Conservation (phyloP, 2,329 filamentous ascomycete species). For the Epichloe glyceriae region DNA sequence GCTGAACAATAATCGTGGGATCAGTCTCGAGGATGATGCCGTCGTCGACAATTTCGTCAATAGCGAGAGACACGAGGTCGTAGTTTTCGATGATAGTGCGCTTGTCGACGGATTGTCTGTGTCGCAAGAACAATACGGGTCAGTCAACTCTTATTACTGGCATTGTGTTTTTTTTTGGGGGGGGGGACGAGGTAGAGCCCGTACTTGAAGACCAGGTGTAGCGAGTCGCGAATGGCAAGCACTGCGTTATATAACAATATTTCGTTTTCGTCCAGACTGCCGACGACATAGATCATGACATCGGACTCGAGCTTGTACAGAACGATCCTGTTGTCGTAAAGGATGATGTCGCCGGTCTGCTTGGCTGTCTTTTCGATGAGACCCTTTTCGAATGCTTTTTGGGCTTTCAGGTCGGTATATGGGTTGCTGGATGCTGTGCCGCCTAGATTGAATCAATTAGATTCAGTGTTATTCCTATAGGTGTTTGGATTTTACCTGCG, state of each 20-base stretch:
- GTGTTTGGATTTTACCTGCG: slow-evolving; percentile 15
- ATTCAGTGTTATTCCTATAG: not conserved
- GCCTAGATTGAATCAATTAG: slow-evolving; percentile 7
- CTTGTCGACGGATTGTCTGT: slow-evolving; percentile 89
- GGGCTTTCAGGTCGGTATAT: slow-evolving; percentile 80
- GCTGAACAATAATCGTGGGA: slow-evolving; percentile 80
- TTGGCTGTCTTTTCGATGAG: slow-evolving; percentile 92
- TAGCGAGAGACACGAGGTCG: slow-evolving; percentile 82
- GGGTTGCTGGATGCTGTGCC: slow-evolving; percentile 49
- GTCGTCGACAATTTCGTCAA: slow-evolving; percentile 92
- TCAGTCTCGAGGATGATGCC: slow-evolving; percentile 97
- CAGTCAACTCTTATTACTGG: not conserved
- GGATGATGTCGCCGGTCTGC: slow-evolving; percentile 87
- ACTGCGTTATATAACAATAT: slow-evolving; percentile 92
- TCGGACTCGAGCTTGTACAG: slow-evolving; percentile 98
- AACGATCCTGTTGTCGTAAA: slow-evolving; percentile 93
- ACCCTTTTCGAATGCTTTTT: slow-evolving; percentile 94
- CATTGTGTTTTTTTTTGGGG: not conserved
- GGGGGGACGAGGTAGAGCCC: slow-evolving; percentile 12
- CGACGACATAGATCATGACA: slow-evolving; percentile 91
- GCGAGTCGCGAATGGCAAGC: slow-evolving; percentile 74
- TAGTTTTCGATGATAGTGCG: slow-evolving; percentile 98
- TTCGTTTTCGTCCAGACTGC: slow-evolving; percentile 88
- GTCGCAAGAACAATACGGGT: slow-evolving; percentile 4
- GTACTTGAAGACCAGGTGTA: slow-evolving; percentile 87